Evolutionary conservation across 208 protist species (phyloP).

Genomic region (Trypanosoma mega): DNA sequence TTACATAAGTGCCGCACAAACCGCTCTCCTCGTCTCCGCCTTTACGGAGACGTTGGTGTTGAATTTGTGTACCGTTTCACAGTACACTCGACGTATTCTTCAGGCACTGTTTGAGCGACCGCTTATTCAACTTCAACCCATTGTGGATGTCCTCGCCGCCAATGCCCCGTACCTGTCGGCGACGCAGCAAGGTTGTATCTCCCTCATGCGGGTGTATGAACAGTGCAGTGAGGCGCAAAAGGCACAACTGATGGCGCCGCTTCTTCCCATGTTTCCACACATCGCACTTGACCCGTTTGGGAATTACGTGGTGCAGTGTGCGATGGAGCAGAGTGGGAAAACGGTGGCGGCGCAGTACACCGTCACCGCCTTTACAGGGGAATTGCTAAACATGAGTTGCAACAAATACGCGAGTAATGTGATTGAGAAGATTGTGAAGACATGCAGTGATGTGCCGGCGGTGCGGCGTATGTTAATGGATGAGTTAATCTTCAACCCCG

Average conservation of each 20-base stretch:
- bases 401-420: slow-evolving; percentile 88
- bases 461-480: slow-evolving; percentile 70
- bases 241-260: slow-evolving; percentile 46
- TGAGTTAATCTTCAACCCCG: slow-evolving; percentile 81
- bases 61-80: slow-evolving; percentile 77
- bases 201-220: slow-evolving; percentile 85
- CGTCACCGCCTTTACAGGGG: slow-evolving; percentile 47
- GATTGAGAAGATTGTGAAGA: slow-evolving; percentile 75
- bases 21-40: slow-evolving; percentile 42
- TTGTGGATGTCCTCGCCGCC: slow-evolving; percentile 59
- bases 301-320: slow-evolving; percentile 91
- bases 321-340: slow-evolving; percentile 67
- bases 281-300: slow-evolving; percentile 80
- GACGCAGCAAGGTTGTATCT: slow-evolving; percentile 87
- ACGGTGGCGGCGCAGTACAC: slow-evolving; percentile 61
- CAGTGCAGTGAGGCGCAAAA: slow-evolving; percentile 55
- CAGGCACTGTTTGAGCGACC: slow-evolving; percentile 75
- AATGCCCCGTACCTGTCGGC: slow-evolving; percentile 80
- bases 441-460: slow-evolving; percentile 56
- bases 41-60: slow-evolving; percentile 73
- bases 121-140: slow-evolving; percentile 48
- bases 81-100: slow-evolving; percentile 76
- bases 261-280: slow-evolving; percentile 64
- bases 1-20: slow-evolving; percentile 48
- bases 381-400: slow-evolving; percentile 73